Evolutionary conservation across 2,329 filamentous ascomycete species (phyloP).

Genomic region (Fusarium buxicola): DNA sequence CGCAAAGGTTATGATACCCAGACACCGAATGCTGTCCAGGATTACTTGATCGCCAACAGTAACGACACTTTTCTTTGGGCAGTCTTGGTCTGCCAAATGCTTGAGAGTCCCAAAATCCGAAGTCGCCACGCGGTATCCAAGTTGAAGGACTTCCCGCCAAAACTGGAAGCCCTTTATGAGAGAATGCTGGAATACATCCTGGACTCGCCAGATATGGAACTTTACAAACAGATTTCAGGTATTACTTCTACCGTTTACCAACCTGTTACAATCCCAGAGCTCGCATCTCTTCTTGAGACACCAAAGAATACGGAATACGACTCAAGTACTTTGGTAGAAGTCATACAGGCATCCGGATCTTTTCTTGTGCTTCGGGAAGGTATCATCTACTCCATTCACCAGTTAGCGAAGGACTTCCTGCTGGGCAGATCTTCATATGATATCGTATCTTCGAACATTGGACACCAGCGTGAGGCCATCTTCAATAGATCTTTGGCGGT

Average conservation of each 20-base stretch:
- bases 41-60: conserved; percentile 47
- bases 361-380: conserved; percentile 51
- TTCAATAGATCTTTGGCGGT: too few species aligned
- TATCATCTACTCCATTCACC: conserved; percentile 53
- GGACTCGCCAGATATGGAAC: conserved; percentile 41
- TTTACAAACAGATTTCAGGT: conserved; percentile 52
- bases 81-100: conserved; percentile 38
- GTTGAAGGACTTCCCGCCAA: conserved; percentile 48
- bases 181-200: conserved; percentile 53
- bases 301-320: conserved; percentile 17
- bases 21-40: conserved; percentile 13
- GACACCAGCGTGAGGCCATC: conserved; percentile 47
- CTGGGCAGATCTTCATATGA: conserved; percentile 37
- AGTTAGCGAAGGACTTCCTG: conserved; percentile 58
- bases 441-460: conserved; percentile 47
- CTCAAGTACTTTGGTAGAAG: conserved; percentile 32
- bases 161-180: conserved; percentile 52
- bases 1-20: conserved; percentile 19
- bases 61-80: conserved; percentile 50
- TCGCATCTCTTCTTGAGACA: conserved; percentile 42
- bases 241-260: conserved; percentile 47
- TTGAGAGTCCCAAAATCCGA: conserved; percentile 11
- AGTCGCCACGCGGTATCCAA: conserved; percentile 22
- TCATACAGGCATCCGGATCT: conserved; percentile 53
- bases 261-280: conserved; percentile 52